Percentiles rank a stretch among this genome's conserved stretches.
Conservation (phyloP, 768 basidiomycete genomes). For the Tylopilus plumbeoviolaceoides region DNA sequence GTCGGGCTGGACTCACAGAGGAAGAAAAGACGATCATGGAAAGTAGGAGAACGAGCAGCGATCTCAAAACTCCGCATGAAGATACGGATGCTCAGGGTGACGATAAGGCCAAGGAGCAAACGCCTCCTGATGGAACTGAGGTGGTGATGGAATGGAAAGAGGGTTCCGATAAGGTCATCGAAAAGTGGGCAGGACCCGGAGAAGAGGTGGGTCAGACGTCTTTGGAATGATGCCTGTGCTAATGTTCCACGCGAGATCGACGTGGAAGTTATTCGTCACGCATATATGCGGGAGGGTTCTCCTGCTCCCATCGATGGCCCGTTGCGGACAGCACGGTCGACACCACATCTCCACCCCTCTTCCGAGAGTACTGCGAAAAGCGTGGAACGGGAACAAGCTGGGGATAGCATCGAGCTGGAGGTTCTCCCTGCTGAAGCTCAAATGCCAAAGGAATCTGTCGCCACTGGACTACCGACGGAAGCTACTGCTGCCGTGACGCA, state of each 20-base stretch:
- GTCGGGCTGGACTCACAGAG: constrained; percentile 30
- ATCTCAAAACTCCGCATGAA: constrained; percentile 4
- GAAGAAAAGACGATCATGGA: constrained; percentile 28
- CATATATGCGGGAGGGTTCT: constrained; percentile 19
- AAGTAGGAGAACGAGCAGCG: constrained; percentile 22
- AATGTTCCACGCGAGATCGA: constrained; percentile 45
- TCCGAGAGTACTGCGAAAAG: constrained; percentile 17
- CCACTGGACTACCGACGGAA: not conserved
- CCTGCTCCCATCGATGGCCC: not conserved
- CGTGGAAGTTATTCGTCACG: constrained; percentile 58
- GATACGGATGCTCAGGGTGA: constrained; percentile 13
- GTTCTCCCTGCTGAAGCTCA: constrained; percentile 16
- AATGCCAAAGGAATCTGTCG: constrained; percentile 3
- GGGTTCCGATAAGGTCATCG: constrained; percentile 63
- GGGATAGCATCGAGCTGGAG: too few relatives aligned
- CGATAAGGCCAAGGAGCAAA: constrained; percentile 31
- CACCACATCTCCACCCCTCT: constrained; percentile 16
- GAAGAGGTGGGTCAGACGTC: constrained; percentile 53
- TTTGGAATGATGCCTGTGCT: constrained; percentile 8
- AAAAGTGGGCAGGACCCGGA: constrained; percentile 53
- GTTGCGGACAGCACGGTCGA: constrained; percentile 3
- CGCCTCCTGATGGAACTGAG: constrained; percentile 43
- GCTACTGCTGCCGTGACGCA: constrained; percentile 1
- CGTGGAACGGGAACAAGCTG: constrained; percentile 24
- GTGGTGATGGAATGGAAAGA: constrained; percentile 60